These are phyloP conservation scores for Tulasnella sp. DNA, from an alignment of 768 basidiomycete genomes.

Conservation along the genomic window DNA sequence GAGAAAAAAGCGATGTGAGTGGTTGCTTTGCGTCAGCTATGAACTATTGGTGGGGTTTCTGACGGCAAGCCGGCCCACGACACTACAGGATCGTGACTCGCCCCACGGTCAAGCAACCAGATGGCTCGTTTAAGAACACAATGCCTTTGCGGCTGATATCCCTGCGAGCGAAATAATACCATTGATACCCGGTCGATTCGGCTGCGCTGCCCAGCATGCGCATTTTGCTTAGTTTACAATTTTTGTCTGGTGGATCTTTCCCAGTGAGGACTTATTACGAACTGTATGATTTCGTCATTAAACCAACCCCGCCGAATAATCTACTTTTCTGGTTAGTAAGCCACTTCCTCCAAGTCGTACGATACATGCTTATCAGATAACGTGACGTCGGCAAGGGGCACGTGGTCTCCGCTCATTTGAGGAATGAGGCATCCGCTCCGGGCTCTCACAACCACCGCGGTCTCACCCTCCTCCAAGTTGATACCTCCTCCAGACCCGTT, in stretches of 20 bases:
- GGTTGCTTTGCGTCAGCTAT: neutral
- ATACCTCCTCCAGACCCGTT: neutral
- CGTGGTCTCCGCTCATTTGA: neutral
- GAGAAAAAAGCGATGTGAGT: constrained; percentile 1
- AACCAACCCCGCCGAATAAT: too few relatives aligned
- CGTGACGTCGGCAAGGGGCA: neutral
- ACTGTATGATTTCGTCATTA: too few relatives aligned
- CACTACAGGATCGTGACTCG: constrained; percentile 13
- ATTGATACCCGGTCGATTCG: neutral
- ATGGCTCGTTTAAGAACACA: neutral
- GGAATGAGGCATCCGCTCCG: neutral
- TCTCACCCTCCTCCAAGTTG: neutral
- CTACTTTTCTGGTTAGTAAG: neutral
- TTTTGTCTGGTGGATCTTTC: too few relatives aligned
- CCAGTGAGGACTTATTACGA: too few relatives aligned
- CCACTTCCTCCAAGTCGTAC: neutral
- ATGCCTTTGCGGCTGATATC: constrained; percentile 11
- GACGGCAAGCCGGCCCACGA: neutral
- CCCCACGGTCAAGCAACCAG: neutral
- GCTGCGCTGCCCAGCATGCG: too few relatives aligned
- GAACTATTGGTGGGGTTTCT: neutral
- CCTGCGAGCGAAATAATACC: neutral
- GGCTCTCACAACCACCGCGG: constrained; percentile 2
- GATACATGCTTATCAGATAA: neutral
- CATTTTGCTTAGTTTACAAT: too few relatives aligned